A percentile compares a stretch with the other conserved stretches of the same genome.
phyloP scores from a whole-genome alignment of 208 protist species.

The Leishmania arabica region DNA sequence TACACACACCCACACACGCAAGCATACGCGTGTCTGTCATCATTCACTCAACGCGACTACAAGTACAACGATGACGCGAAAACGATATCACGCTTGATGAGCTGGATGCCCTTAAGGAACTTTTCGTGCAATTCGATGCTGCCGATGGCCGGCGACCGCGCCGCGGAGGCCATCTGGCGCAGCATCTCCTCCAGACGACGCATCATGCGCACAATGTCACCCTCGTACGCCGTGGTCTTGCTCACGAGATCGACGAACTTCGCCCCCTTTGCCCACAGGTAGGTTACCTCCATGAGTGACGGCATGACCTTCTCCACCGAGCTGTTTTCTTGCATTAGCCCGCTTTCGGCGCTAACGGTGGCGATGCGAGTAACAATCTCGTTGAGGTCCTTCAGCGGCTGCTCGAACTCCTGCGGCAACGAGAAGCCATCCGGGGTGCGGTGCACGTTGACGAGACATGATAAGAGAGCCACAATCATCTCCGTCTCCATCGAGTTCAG shows the following conservation, averaged over 20 bases:
- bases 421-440: slow-evolving; percentile 91
- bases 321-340: slow-evolving; percentile 90
- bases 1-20: not conserved
- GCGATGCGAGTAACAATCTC: slow-evolving; percentile 93
- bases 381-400: slow-evolving; percentile 90
- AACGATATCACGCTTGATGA: slow-evolving; percentile 99
- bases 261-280: slow-evolving; percentile 96
- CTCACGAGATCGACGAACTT: slow-evolving; percentile 98
- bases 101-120: slow-evolving; percentile 96
- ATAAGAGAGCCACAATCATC: slow-evolving; percentile 95
- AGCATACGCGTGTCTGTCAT: not conserved
- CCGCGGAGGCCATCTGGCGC: slow-evolving; percentile 96
- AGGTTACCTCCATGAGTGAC: slow-evolving; percentile 97
- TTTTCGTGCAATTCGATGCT: slow-evolving; percentile 98
- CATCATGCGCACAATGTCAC: slow-evolving; percentile 98
- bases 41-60: slow-evolving; percentile 39
- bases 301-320: slow-evolving; percentile 96
- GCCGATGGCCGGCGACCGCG: slow-evolving; percentile 98
- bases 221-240: slow-evolving; percentile 98
- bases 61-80: slow-evolving; percentile 99
- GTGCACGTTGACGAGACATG: slow-evolving; percentile 97
- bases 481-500: slow-evolving; percentile 97
- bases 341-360: slow-evolving; percentile 92
- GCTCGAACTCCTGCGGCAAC: slow-evolving; percentile 85
- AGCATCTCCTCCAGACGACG: slow-evolving; percentile 98